phyloP scores from a whole-genome alignment of 352 stramenopile genomes.

The Detonula confervacea region DNA sequence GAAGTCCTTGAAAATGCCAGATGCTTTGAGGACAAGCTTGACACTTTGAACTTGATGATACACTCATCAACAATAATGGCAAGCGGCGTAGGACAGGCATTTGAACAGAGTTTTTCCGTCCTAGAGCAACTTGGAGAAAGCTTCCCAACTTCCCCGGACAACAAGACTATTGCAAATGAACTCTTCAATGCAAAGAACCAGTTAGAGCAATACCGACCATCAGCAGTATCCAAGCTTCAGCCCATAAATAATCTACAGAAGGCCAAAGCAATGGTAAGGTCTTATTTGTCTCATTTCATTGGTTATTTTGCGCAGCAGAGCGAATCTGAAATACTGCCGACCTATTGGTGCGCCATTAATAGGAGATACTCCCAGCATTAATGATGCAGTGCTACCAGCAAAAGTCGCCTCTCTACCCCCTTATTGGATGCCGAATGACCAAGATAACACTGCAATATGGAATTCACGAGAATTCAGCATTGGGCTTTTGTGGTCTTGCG shows the following conservation, averaged over 20 bases:
- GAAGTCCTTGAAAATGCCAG: constrained; percentile 19
- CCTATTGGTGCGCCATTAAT: too few relatives aligned
- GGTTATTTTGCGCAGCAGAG: too few relatives aligned
- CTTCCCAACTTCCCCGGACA: constrained; percentile 8
- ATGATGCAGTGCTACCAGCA: constrained; percentile 1
- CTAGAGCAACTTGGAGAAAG: constrained; percentile 31
- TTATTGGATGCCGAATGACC: constrained; percentile 18
- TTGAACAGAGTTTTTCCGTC: constrained; percentile 11
- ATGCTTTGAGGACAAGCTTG: constrained; percentile 41
- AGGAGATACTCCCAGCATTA: too few relatives aligned
- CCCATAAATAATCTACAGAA: constrained; percentile 17
- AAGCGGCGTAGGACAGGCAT: background rate
- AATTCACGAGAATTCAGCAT: background rate
- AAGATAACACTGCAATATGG: constrained; percentile 21
- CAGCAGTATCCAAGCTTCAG: background rate
- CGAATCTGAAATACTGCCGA: too few relatives aligned
- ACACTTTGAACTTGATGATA: constrained; percentile 19
- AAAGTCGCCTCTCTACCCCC: constrained; percentile 8
- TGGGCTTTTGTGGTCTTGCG: background rate
- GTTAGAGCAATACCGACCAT: background rate
- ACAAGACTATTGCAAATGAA: constrained; percentile 19
- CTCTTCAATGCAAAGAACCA: constrained; percentile 1
- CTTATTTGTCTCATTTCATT: constrained; percentile 5
- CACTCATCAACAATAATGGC: background rate
- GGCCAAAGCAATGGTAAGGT: constrained; percentile 16